Evolutionary conservation across 2,329 filamentous ascomycete species (phyloP).

Genomic region (Cryphonectria japonica): DNA sequence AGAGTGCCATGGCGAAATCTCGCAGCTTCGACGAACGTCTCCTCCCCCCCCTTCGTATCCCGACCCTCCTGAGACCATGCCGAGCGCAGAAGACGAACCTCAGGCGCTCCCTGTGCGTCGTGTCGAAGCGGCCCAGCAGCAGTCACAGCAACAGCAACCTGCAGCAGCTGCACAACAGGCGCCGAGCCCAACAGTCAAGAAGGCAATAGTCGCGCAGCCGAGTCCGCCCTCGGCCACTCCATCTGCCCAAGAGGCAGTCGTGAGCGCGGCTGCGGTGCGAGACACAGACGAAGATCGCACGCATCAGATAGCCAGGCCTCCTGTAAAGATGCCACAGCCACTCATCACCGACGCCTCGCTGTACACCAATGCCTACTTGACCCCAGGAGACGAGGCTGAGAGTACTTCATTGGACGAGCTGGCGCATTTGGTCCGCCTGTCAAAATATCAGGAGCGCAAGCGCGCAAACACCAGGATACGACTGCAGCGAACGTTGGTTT

Average conservation of each 20-base stretch:
- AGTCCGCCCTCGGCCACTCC: slow-evolving; percentile 39
- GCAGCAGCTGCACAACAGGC: slow-evolving; percentile 44
- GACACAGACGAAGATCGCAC: slow-evolving; percentile 18
- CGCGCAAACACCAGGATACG: slow-evolving; percentile 73
- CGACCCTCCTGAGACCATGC: slow-evolving; percentile 22
- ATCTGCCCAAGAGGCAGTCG: slow-evolving; percentile 32
- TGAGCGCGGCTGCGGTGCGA: slow-evolving; percentile 29
- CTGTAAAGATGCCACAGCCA: slow-evolving; percentile 47
- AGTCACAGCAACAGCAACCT: slow-evolving; percentile 24
- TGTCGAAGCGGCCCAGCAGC: slow-evolving; percentile 47
- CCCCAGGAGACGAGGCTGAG: slow-evolving; percentile 63
- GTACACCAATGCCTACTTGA: slow-evolving; percentile 65
- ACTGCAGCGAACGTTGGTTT: slow-evolving; percentile 74
- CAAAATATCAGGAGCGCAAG: slow-evolving; percentile 82
- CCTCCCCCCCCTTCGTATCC: slow-evolving; percentile 60
- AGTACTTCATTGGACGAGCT: slow-evolving; percentile 76
- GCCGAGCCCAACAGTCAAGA: slow-evolving; percentile 45
- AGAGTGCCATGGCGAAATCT: slow-evolving; percentile 53
- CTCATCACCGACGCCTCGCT: slow-evolving; percentile 68
- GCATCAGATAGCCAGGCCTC: slow-evolving; percentile 28
- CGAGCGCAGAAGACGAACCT: slow-evolving; percentile 41
- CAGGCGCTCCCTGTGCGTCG: slow-evolving; percentile 44
- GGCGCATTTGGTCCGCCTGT: slow-evolving; percentile 75
- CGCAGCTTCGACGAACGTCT: slow-evolving; percentile 54
- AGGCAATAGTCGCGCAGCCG: slow-evolving; percentile 55